Conservation (phyloP, 2,329 filamentous ascomycete species). For the Hypoxylon sp. region DNA sequence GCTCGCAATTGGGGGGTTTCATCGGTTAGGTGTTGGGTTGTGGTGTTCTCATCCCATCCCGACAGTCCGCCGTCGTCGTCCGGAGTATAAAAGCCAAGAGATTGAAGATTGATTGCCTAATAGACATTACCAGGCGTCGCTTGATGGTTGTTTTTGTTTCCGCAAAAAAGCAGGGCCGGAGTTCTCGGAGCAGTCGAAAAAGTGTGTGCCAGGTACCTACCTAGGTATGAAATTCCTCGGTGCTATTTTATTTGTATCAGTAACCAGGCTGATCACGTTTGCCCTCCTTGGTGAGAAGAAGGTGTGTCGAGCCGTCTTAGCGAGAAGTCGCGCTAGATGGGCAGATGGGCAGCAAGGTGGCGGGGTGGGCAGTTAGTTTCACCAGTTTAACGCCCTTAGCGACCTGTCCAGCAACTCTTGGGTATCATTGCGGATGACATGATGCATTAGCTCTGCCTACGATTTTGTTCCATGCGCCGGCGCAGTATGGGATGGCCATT, state of each 20-base stretch:
- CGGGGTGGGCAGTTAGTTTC: constrained; percentile 1
- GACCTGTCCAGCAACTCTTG: constrained; percentile 4
- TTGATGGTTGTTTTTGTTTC: not conserved
- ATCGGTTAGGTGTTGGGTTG: not conserved
- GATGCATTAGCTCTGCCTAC: constrained; percentile 9
- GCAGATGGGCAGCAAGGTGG: not conserved
- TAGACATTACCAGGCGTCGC: not conserved
- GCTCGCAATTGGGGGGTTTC: constrained; percentile 27
- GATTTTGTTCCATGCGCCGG: not conserved
- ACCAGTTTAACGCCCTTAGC: no score
- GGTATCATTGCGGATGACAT: constrained; percentile 6
- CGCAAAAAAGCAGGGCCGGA: constrained; percentile 1
- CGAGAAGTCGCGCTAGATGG: constrained; percentile 11
- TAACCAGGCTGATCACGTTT: constrained; percentile 23
- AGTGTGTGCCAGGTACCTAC: constrained; percentile 18
- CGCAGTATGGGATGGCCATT: not conserved
- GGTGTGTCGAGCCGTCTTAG: constrained; percentile 21
- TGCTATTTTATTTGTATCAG: constrained; percentile 34
- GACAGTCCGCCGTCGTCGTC: constrained; percentile 3
- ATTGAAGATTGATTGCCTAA: constrained; percentile 6
- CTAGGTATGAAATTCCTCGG: constrained; percentile 23
- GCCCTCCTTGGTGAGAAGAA: constrained; percentile 22
- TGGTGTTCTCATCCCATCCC: not conserved
- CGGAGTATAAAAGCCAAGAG: not conserved
- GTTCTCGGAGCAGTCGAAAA: not conserved